Percentiles rank a stretch among this genome's conserved stretches.
phyloP scores from a whole-genome alignment of 306 rosid species.

The Trifolium dubium region DNA sequence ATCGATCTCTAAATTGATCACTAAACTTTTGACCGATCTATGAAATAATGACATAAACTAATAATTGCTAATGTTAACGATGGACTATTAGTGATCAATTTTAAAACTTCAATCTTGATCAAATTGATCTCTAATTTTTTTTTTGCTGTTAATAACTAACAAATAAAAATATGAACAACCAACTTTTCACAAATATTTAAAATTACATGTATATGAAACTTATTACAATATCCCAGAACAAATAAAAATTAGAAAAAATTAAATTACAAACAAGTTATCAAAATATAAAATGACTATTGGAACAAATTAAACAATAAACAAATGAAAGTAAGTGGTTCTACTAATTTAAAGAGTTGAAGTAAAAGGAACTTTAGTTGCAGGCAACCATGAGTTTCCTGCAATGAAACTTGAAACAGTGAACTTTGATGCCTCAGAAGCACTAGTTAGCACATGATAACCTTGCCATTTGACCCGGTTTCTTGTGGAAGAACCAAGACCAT shows the following conservation, averaged over 20 bases:
- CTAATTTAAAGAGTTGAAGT: constrained; percentile 48
- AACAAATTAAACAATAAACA: constrained; percentile 18
- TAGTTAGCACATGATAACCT: constrained; percentile 61
- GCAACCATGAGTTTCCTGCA: constrained; percentile 67
- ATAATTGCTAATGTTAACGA: too few species aligned
- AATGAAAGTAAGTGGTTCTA: background rate
- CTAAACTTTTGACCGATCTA: too few species aligned
- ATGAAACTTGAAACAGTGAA: constrained; percentile 63
- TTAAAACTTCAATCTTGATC: too few species aligned
- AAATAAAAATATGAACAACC: too few species aligned
- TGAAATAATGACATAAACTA: too few species aligned
- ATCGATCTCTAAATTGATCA: too few species aligned
- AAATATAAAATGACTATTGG: background rate
- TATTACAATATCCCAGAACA: background rate
- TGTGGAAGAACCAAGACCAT: constrained; percentile 62
- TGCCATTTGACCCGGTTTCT: constrained; percentile 60
- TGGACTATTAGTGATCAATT: too few species aligned
- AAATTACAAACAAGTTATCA: background rate
- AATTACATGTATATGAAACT: too few species aligned
- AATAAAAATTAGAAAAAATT: too few species aligned
- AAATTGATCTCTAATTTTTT: too few species aligned
- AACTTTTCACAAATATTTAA: too few species aligned
- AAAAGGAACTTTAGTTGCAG: constrained; percentile 69
- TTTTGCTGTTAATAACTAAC: too few species aligned
- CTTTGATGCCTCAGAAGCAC: constrained; percentile 63